Conservation (phyloP, 2,329 filamentous ascomycete species). For the Epicoccum nigrum region DNA sequence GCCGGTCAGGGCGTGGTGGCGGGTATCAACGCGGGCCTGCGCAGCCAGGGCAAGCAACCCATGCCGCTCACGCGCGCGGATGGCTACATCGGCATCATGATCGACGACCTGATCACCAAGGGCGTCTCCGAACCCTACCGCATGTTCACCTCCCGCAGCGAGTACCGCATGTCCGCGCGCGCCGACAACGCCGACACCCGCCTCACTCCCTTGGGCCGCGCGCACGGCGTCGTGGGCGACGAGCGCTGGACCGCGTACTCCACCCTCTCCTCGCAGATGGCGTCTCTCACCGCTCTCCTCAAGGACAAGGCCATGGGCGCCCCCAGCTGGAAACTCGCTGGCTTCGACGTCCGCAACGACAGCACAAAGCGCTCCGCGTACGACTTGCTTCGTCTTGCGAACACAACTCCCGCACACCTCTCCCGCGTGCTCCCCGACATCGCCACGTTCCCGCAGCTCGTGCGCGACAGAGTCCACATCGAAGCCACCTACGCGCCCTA, state of each 20-base stretch:
- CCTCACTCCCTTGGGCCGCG: constrained; percentile 77
- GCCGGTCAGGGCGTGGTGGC: constrained; percentile 91
- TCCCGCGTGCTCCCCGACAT: constrained; percentile 64
- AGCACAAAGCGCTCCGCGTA: constrained; percentile 72
- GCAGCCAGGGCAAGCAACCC: constrained; percentile 68
- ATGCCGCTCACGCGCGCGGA: constrained; percentile 79
- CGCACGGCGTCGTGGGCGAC: constrained; percentile 79
- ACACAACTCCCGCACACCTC: constrained; percentile 64
- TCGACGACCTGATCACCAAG: constrained; percentile 96
- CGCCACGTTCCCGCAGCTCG: constrained; percentile 59
- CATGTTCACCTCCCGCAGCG: constrained; percentile 96
- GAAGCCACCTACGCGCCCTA: constrained; percentile 89
- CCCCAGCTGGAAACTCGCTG: constrained; percentile 70
- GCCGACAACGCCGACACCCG: constrained; percentile 93
- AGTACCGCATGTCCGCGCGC: constrained; percentile 90
- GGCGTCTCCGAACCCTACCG: constrained; percentile 96
- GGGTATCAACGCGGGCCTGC: constrained; percentile 91
- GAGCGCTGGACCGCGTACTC: constrained; percentile 74
- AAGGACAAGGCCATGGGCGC: constrained; percentile 63
- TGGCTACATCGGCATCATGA: constrained; percentile 98
- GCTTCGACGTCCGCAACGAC: constrained; percentile 73
- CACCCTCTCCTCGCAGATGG: constrained; percentile 70
- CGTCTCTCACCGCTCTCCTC: constrained; percentile 68
- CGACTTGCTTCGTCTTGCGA: constrained; percentile 73
- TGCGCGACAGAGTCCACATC: constrained; percentile 75